These are phyloP conservation scores for Colletotrichum gloeosporioides DNA, from an alignment of 2,329 filamentous ascomycete species.

Conservation along the genomic window DNA sequence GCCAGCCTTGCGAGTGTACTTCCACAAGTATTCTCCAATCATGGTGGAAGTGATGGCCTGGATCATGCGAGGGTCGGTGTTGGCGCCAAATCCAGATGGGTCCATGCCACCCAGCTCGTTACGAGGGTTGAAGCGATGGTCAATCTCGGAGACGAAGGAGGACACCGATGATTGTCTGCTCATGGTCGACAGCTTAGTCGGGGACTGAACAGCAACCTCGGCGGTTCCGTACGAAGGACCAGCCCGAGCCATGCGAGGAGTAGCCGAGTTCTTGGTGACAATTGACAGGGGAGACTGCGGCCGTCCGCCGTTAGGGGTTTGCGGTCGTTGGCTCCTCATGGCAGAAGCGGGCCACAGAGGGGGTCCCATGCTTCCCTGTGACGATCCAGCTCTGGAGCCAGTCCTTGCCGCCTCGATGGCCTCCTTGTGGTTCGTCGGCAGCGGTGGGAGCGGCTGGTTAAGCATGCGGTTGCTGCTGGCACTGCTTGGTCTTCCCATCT, in stretches of 20 bases:
- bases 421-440: constrained; percentile 83
- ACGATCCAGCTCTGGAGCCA: constrained; percentile 62
- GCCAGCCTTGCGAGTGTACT: constrained; percentile 96
- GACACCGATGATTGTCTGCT: constrained; percentile 85
- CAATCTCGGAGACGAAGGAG: constrained; percentile 93
- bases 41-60: constrained; percentile 99
- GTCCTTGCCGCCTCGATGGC: constrained; percentile 81
- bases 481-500: constrained; percentile 68
- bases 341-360: constrained; percentile 84
- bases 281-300: constrained; percentile 45
- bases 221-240: constrained; percentile 47
- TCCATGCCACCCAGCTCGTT: constrained; percentile 57
- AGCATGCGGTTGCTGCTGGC: constrained; percentile 66
- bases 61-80: constrained; percentile 96
- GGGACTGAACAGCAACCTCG: constrained; percentile 49
- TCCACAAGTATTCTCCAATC: constrained; percentile 99
- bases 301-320: constrained; percentile 62
- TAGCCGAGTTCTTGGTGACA: constrained; percentile 60
- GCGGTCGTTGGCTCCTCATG: constrained; percentile 56
- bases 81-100: constrained; percentile 66
- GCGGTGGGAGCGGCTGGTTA: constrained; percentile 63
- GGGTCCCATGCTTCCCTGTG: constrained; percentile 75
- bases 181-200: constrained; percentile 44
- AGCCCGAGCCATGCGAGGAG: constrained; percentile 57
- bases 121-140: constrained; percentile 83